These are phyloP conservation scores for Irpex lacteus DNA, from an alignment of 1,284 basidiomycete species.

Conservation along the genomic window DNA sequence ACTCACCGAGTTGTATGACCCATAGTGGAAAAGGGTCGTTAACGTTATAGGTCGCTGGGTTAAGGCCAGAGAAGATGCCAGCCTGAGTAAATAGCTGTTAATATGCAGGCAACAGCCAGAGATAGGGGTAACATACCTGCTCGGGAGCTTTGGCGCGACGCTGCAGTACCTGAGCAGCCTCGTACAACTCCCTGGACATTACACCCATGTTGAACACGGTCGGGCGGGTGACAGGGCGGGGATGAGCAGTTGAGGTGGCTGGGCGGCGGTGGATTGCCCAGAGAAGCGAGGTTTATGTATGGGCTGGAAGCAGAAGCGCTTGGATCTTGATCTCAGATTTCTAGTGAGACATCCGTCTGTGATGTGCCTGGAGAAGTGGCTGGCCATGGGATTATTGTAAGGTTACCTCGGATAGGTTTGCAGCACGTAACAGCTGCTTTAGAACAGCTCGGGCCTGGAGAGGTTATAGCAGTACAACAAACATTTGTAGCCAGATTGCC, in stretches of 20 bases:
- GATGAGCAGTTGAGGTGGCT: neutral
- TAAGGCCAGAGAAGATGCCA: constrained; percentile 63
- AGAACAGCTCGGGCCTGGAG: too few relatives aligned
- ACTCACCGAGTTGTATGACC: constrained; percentile 74
- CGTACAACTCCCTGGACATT: constrained; percentile 34
- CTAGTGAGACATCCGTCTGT: neutral
- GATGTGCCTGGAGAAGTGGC: neutral
- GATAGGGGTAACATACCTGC: constrained; percentile 36
- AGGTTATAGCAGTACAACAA: too few relatives aligned
- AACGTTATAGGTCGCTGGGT: constrained; percentile 60
- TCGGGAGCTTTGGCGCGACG: constrained; percentile 38
- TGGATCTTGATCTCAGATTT: neutral
- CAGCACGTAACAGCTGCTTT: too few relatives aligned
- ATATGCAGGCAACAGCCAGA: neutral
- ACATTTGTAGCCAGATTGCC: too few relatives aligned
- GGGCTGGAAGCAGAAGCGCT: neutral
- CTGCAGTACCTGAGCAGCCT: constrained; percentile 31
- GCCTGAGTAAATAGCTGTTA: constrained; percentile 10
- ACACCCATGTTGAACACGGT: constrained; percentile 34
- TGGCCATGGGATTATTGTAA: too few relatives aligned
- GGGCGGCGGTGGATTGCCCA: too few relatives aligned
- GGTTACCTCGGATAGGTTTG: too few relatives aligned
- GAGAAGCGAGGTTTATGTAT: neutral
- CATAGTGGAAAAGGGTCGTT: constrained; percentile 76
- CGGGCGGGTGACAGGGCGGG: neutral